Conservation (phyloP, 208 protist species). For the Wallacemonas rigidus region DNA sequence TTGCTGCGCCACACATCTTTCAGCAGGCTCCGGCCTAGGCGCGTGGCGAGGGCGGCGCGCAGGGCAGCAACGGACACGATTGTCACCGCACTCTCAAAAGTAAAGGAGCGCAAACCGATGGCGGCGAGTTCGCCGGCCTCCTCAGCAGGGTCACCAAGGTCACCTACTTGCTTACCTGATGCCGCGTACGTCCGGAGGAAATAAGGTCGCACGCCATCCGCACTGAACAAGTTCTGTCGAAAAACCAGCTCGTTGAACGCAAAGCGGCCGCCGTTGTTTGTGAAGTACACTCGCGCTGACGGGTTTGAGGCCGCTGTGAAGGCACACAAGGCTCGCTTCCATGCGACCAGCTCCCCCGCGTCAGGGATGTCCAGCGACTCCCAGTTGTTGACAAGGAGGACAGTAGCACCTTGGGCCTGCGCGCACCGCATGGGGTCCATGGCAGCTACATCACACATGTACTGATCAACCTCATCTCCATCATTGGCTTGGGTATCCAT, state of each 20-base stretch:
- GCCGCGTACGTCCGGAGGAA: constrained; percentile 31
- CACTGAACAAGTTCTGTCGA: constrained; percentile 23
- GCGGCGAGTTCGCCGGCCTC: constrained; percentile 33
- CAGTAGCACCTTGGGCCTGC: constrained; percentile 33
- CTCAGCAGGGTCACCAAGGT: constrained; percentile 20
- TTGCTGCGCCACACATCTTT: constrained; percentile 57
- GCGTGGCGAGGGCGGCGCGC: constrained; percentile 9
- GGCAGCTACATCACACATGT: constrained; percentile 3
- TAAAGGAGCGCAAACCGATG: constrained; percentile 34
- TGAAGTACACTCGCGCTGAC: constrained; percentile 32
- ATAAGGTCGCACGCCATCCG: constrained; percentile 27
- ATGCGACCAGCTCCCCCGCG: constrained; percentile 9
- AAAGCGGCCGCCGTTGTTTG: constrained; percentile 23
- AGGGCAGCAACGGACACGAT: constrained; percentile 16
- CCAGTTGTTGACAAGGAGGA: constrained; percentile 51
- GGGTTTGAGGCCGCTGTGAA: constrained; percentile 29
- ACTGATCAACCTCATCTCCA: background rate
- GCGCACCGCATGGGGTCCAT: constrained; percentile 12
- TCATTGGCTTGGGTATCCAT: too few species aligned
- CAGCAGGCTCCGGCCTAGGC: constrained; percentile 17
- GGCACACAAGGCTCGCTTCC: constrained; percentile 17
- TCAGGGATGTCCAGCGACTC: constrained; percentile 15
- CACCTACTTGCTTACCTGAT: constrained; percentile 23
- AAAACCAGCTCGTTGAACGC: constrained; percentile 29
- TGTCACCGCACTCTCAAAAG: constrained; percentile 10